A percentile compares a stretch with the other conserved stretches of the same genome.
phyloP scores from a whole-genome alignment of 192 early-diverging fungal species.

The Rhizophagus sp. region DNA sequence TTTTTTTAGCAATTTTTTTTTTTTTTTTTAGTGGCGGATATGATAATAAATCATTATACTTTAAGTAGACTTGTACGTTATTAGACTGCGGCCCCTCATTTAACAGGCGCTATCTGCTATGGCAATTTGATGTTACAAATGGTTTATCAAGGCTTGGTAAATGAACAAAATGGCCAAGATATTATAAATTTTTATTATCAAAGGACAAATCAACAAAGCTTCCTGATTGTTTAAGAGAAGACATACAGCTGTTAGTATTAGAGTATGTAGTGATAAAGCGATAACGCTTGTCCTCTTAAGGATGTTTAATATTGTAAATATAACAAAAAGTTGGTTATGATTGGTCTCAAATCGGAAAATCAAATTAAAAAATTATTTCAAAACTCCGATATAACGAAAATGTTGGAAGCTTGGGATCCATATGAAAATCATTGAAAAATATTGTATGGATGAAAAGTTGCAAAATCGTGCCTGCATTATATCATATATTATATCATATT shows the following conservation, averaged over 20 bases:
- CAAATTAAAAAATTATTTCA: background rate
- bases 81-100: constrained; percentile 44
- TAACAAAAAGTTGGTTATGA: constrained; percentile 61
- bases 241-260: background rate
- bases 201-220: constrained; percentile 23
- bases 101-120: background rate
- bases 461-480: no score
- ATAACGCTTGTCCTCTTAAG: background rate
- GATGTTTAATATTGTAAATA: background rate
- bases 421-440: no score
- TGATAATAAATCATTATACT: constrained; percentile 35
- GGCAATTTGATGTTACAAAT: constrained; percentile 45
- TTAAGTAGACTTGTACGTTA: constrained; percentile 67
- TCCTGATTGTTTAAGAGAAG: no score
- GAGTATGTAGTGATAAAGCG: constrained; percentile 1
- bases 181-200: constrained; percentile 28
- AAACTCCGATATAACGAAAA: no score
- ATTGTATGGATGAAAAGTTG: no score
- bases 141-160: constrained; percentile 24
- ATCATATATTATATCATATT: no score
- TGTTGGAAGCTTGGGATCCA: no score
- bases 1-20: no score
- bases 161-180: constrained; percentile 41
- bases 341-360: constrained; percentile 55
- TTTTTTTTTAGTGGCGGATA: no score